These are phyloP conservation scores for Fusarium sp. DNA, from an alignment of 2,329 filamentous ascomycete species.

Conservation along the genomic window DNA sequence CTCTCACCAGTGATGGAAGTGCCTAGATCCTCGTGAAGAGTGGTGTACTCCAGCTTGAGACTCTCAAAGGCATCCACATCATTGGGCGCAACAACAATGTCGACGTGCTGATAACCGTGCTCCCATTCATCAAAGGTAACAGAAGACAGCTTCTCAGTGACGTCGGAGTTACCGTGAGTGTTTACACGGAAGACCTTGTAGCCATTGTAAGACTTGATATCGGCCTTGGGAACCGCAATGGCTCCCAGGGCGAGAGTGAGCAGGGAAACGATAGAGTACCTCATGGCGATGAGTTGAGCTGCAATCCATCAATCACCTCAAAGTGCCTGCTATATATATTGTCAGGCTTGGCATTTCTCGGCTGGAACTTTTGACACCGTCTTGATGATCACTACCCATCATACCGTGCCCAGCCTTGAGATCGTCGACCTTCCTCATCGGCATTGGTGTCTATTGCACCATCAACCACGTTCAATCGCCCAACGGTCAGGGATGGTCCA, in stretches of 20 bases:
- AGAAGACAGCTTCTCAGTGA: conserved; percentile 52
- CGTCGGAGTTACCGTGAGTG: conserved; percentile 57
- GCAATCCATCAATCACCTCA: neutral
- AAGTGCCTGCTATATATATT: conserved; percentile 9
- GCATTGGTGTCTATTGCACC: conserved; percentile 11
- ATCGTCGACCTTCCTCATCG: conserved; percentile 32
- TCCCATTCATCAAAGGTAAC: conserved; percentile 46
- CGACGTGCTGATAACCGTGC: conserved; percentile 44
- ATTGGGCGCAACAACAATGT: conserved; percentile 51
- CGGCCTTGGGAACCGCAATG: conserved; percentile 33
- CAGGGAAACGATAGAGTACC: conserved; percentile 35
- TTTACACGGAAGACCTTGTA: conserved; percentile 60
- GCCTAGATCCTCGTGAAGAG: conserved; percentile 51
- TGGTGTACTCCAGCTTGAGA: conserved; percentile 50
- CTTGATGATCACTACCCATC: conserved; percentile 23
- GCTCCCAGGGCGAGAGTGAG: conserved; percentile 36
- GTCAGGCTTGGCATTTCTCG: conserved; percentile 7
- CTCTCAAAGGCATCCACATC: conserved; percentile 49
- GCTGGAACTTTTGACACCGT: conserved; percentile 22
- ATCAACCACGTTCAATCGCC: conserved; percentile 21
- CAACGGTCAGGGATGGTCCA: neutral
- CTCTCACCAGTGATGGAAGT: conserved; percentile 51
- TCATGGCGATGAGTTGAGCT: conserved; percentile 33
- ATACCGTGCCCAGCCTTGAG: conserved; percentile 8
- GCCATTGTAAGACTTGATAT: conserved; percentile 49